Base-by-base conservation (phyloP, 306 rosid genomes). In the Cercis canadensis region DNA sequence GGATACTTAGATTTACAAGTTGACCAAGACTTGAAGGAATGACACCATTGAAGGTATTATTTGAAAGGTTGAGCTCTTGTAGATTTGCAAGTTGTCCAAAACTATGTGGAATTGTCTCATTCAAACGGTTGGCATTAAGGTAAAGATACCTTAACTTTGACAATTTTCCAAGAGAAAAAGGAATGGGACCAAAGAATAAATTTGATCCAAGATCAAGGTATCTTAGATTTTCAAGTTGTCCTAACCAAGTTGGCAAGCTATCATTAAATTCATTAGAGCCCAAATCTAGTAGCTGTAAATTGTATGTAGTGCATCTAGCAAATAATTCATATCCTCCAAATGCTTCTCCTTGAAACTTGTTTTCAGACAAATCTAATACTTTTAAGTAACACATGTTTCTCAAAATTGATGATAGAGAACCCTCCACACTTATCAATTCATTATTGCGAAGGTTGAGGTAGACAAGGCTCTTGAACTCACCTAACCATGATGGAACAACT, bases 401-500 rank as follows among this genome's bases (percentile, higher is more conserved):
- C 2, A 49, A 15, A 32, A 46, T 10, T 3, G 13, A 29, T 1
- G 47, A 37, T 10, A n/a, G 3, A n/a, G 31, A 15, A 9, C n/a
- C 19, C 47, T 31, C 44, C 14, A 15, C 14, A 11, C 15, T 5
- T 5, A 16, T 60, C 49, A 65, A 36, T 5, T 45, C 4, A 47
- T 65, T 65, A 3, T 1, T 0, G 3, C 14, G 43, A n/a, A 47
- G 57, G 14, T 11, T 47, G 8, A 65, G 70, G 29, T 4, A 1
- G 31, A 2, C 24, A n/a, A 65, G 45, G 14, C 5, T 15, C 8
- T 34, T 65, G 8, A 65, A 4, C 21, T 50, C 37, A 14, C 29
- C 21, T 16, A 65, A 47, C 58, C 70, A 65, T 2, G 10, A 13
- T n/a, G 70, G 44, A 32, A 62, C 46, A n/a, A 52, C 33, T n/a